Base-by-base conservation (phyloP, 139 green algal genomes). In the Chlorella sp. region DNA sequence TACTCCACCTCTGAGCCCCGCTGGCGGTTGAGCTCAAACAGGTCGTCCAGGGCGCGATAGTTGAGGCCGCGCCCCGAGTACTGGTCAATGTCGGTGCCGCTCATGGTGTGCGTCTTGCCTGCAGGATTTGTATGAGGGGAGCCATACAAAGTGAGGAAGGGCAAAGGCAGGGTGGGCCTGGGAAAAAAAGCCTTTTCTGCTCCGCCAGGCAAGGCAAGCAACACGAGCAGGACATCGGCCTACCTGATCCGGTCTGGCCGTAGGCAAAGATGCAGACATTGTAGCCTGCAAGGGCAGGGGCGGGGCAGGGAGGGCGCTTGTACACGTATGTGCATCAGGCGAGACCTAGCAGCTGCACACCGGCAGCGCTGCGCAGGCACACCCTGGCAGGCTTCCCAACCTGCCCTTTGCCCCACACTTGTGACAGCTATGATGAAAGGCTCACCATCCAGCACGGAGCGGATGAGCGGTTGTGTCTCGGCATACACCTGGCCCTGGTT, bases 191-290 rank as follows among this genome's bases (percentile, higher is more conserved):
- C 48, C 48, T 57, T 9, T 57, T 9, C 48, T 57, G 48, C 48
- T 9, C 9, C 48, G 48, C 16, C 34, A 81, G 36, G 15, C 15
- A 3, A 48, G 34, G 75, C 34, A 26, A 53, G 3, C 34, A 26
- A 21, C 34, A 21, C 22, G 34, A 32, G 36, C 76, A 53, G 36
- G 18, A 32, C 24, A 26, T 1, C 75, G 28, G 28, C 79, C 39
- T 19, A 30, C 96, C 96, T 37, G 88, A 95, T 83, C 96, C 96
- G 9, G 96, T 98, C 91, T 98, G 96, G 26, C 95, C 95, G 71
- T 88, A 98, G 4, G 95, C 95, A 92, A 98, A 98, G 88, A 98
- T 98, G 93, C 96, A 98, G n/a, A 98, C 96, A 87, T 97, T 98
- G 95, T 95, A 98, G n/a, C 96, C 96, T 98, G 93, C 80, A 94